phyloP scores from a whole-genome alignment of 208 protist genomes.

The Zelonia costaricensis region DNA sequence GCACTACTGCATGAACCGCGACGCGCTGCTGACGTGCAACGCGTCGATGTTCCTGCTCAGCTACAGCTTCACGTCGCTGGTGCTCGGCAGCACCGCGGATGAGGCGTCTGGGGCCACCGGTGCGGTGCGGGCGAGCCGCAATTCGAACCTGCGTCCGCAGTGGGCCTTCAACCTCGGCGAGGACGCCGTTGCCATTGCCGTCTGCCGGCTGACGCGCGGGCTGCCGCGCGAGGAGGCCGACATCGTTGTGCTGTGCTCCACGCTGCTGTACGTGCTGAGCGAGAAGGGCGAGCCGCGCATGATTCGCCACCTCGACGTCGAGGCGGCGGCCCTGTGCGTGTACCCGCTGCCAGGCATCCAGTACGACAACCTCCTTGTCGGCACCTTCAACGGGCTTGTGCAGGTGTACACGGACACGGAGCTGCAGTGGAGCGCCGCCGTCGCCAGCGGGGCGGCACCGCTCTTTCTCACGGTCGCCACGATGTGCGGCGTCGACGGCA shows the following conservation, averaged over 20 bases:
- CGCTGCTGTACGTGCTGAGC: slow-evolving; percentile 70
- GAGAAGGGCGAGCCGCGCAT: slow-evolving; percentile 47
- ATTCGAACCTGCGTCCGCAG: slow-evolving; percentile 27
- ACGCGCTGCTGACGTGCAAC: slow-evolving; percentile 81
- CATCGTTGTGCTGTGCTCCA: slow-evolving; percentile 84
- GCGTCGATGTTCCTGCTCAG: slow-evolving; percentile 80
- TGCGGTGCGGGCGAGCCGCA: background rate
- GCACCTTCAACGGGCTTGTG: slow-evolving; percentile 61
- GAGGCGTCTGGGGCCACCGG: background rate
- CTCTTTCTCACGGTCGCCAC: slow-evolving; percentile 56
- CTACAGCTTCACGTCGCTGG: slow-evolving; percentile 74
- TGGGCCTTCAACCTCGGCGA: slow-evolving; percentile 89
- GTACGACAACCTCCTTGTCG: slow-evolving; percentile 86
- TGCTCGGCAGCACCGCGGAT: slow-evolving; percentile 29
- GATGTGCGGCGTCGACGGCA: slow-evolving; percentile 68
- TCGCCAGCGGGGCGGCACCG: slow-evolving; percentile 40
- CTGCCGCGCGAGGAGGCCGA: slow-evolving; percentile 43
- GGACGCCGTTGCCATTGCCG: slow-evolving; percentile 76
- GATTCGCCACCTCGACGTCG: slow-evolving; percentile 76
- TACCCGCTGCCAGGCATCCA: slow-evolving; percentile 59
- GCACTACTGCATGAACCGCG: slow-evolving; percentile 50
- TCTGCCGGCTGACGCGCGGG: slow-evolving; percentile 61
- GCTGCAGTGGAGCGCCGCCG: slow-evolving; percentile 88
- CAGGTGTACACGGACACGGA: slow-evolving; percentile 84
- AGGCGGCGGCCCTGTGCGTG: slow-evolving; percentile 45